phyloP scores from a whole-genome alignment of 352 stramenopile species.

The Phytophthora lateralis region DNA sequence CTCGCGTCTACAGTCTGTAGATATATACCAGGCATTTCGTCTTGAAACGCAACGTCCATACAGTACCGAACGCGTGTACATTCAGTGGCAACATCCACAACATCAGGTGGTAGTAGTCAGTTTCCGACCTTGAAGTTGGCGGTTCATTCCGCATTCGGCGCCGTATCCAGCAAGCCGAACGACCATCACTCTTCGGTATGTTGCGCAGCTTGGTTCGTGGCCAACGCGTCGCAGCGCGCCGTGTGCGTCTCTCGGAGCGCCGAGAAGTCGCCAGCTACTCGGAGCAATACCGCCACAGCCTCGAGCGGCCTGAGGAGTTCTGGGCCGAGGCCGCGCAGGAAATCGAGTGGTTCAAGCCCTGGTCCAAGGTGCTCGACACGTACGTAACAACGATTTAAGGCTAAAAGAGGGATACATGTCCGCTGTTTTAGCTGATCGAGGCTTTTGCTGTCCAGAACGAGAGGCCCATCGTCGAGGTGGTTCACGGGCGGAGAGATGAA shows the following conservation, averaged over 20 bases:
- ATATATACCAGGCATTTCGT: slow-evolving; percentile 11
- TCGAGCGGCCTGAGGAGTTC: slow-evolving; percentile 51
- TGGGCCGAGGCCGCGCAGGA: slow-evolving; percentile 58
- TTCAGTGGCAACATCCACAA: background rate
- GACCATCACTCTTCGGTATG: slow-evolving; percentile 30
- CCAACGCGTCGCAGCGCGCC: slow-evolving; percentile 3
- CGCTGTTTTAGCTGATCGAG: background rate
- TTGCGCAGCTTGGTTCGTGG: slow-evolving; percentile 8
- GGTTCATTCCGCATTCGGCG: slow-evolving; percentile 31
- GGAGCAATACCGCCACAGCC: slow-evolving; percentile 47
- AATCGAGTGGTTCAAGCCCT: slow-evolving; percentile 63
- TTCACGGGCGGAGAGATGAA: slow-evolving; percentile 71
- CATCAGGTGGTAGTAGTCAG: slow-evolving; percentile 16
- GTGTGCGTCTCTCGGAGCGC: background rate
- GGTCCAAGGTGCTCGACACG: slow-evolving; percentile 48
- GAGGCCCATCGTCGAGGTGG: slow-evolving; percentile 45
- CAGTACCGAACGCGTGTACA: slow-evolving; percentile 6
- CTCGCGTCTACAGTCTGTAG: slow-evolving; percentile 4
- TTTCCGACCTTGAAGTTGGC: slow-evolving; percentile 31
- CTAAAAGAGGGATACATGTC: background rate
- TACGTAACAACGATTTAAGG: slow-evolving; percentile 16
- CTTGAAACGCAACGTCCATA: slow-evolving; percentile 28
- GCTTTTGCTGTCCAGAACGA: slow-evolving; percentile 24
- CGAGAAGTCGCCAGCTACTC: slow-evolving; percentile 42
- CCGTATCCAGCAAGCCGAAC: slow-evolving; percentile 1